phyloP scores from a whole-genome alignment of 2,329 filamentous ascomycete genomes.

The Sporothrix pseudoabietina region DNA sequence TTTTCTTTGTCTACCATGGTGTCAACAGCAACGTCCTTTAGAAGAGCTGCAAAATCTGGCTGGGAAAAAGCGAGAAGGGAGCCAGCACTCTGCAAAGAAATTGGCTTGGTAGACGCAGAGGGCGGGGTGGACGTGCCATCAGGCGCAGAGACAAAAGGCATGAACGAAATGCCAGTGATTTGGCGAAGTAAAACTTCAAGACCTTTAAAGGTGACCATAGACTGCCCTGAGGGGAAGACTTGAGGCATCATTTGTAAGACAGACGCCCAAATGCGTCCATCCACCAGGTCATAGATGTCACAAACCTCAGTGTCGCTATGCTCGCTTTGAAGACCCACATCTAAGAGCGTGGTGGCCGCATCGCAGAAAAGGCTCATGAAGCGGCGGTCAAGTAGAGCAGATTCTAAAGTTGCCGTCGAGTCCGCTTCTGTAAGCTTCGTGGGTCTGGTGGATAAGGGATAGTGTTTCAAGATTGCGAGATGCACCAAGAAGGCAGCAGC shows the following conservation, averaged over 20 bases:
- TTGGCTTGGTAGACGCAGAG: not conserved
- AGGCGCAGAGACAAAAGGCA: not conserved
- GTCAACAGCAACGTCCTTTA: constrained; percentile 47
- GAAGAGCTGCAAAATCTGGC: constrained; percentile 49
- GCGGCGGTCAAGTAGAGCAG: not conserved
- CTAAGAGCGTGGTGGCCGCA: constrained; percentile 2
- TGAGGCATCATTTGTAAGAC: not conserved
- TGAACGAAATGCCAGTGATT: not conserved
- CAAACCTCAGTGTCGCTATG: not conserved
- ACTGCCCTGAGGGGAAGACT: not conserved
- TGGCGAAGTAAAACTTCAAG: not conserved
- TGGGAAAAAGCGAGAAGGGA: constrained; percentile 52
- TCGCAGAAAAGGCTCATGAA: constrained; percentile 14
- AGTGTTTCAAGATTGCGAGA: not conserved
- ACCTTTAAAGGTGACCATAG: not conserved
- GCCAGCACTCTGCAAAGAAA: not conserved
- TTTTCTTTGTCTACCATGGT: constrained; percentile 36
- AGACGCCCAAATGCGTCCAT: constrained; percentile 35
- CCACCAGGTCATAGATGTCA: constrained; percentile 38
- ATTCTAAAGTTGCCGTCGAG: not conserved
- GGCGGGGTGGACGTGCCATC: not conserved
- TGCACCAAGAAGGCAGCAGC: not conserved
- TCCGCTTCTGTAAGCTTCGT: not conserved
- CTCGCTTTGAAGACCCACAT: not conserved
- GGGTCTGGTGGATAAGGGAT: not conserved